Percentiles rank a stretch among this genome's conserved stretches.
phyloP scores from a whole-genome alignment of 352 stramenopile species.

The Lagenidium giganteum region DNA sequence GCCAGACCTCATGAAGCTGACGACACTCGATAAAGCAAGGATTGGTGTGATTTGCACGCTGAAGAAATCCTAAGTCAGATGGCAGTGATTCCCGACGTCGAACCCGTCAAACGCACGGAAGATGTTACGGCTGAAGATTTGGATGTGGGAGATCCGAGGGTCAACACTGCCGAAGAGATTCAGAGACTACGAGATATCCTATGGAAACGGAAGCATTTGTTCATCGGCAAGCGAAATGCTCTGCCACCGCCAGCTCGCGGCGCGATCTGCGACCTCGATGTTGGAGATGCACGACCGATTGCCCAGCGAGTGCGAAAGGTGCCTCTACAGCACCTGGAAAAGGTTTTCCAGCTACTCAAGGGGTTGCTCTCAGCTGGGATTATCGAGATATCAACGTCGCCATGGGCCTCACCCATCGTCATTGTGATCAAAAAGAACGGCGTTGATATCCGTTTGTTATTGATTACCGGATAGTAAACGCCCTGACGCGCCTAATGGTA shows the following conservation, averaged over 20 bases:
- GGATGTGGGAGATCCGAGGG: conserved; percentile 2
- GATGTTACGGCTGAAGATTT: conserved; percentile 18
- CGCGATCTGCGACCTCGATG: conserved; percentile 29
- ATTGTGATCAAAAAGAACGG: conserved; percentile 21
- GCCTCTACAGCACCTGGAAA: neutral
- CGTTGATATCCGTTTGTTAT: conserved; percentile 12
- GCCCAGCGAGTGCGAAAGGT: conserved; percentile 2
- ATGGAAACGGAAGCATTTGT: conserved; percentile 5
- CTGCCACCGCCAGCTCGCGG: conserved; percentile 8
- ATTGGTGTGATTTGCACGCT: neutral
- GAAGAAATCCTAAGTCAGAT: conserved; percentile 14
- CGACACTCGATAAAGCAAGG: too few relatives aligned
- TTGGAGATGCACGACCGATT: conserved; percentile 7
- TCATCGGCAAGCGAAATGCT: conserved; percentile 24
- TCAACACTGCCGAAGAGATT: conserved; percentile 10
- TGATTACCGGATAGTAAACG: conserved; percentile 13
- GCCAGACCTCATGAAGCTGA: too few relatives aligned
- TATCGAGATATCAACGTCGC: conserved; percentile 13
- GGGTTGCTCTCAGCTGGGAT: neutral
- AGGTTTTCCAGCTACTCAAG: conserved; percentile 15
- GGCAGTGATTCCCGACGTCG: conserved; percentile 15
- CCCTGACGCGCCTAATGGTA: conserved; percentile 9
- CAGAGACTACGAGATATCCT: conserved; percentile 13
- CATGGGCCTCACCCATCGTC: conserved; percentile 18
- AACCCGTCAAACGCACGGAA: neutral